Evolutionary conservation across 768 basidiomycete species (phyloP), one percentile per base, ranked within the genome.

Genomic region (Imleria badia): DNA sequence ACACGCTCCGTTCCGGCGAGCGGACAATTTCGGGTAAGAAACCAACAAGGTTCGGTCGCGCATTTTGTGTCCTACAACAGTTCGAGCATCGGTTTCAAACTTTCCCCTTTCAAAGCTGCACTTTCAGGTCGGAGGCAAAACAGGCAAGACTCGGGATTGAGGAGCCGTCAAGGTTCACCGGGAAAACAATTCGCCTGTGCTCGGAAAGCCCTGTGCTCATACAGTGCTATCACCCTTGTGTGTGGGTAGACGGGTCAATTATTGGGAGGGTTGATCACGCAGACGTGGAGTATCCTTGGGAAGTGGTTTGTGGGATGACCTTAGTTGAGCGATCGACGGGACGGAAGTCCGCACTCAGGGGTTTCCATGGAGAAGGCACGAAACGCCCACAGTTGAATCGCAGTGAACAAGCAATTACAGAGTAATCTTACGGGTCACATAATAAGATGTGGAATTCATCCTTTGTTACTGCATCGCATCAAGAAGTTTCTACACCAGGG

Each of bases 331-430:
- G 36, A n/a, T 44, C 14, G 34, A 43, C 23, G 29, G 47, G 31
- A 51, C 54, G 46, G 43, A 47, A 40, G 44, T 52, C 56, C 45
- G 46, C 45, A 49, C 30, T 20, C 17, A 46, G 33, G 36, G 17
- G 51, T 54, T 60, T 45, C 52, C 43, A 54, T 67, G 52, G 45
- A 34, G 44, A 57, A 43, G 14, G 14, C 22, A 22, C 36, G 41
- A 55, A 39, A 34, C 19, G 29, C 19, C 26, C 23, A 15, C 20
- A 15, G 41, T 45, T 45, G 48, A 46, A 41, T 45, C 26, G 26
- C 4, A 26, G 26, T 26, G 26, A 26, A 54, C 20, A 52, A 45
- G 35, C 34, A 35, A 46, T 40, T 47, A 55, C 50, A 36, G 43
- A 30, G 45, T 41, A 52, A 50, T 54, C 39, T 40, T 29, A 29